Percentiles rank a stretch among this genome's conserved stretches.
Evolutionary conservation across 2,329 filamentous ascomycete species (phyloP).

Genomic region (Colletotrichum musicola): DNA sequence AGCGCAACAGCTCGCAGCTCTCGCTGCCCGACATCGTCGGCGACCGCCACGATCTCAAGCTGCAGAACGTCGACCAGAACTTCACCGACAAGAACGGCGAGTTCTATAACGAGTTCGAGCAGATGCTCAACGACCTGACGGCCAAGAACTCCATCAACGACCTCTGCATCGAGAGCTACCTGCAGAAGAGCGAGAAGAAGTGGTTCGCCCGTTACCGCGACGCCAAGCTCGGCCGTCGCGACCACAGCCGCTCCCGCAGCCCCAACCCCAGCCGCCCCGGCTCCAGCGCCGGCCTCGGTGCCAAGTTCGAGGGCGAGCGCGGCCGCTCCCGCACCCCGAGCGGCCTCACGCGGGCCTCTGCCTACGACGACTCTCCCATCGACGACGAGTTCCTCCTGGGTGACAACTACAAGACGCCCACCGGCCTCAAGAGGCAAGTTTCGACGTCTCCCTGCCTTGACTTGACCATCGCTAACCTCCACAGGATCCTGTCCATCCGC

Average conservation of each 20-base stretch:
- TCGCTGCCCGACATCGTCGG: constrained; percentile 70
- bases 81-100: constrained; percentile 75
- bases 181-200: constrained; percentile 74
- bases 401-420: constrained; percentile 68
- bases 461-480: too few species aligned
- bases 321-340: constrained; percentile 43
- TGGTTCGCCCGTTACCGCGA: constrained; percentile 73
- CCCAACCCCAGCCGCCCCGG: constrained; percentile 39
- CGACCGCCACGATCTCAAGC: constrained; percentile 70
- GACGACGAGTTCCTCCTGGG: constrained; percentile 66
- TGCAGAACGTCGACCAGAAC: constrained; percentile 76
- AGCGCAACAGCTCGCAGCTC: constrained; percentile 59
- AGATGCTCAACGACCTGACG: constrained; percentile 65
- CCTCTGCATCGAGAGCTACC: constrained; percentile 74
- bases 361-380: constrained; percentile 31
- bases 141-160: constrained; percentile 69
- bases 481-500: constrained; percentile 59
- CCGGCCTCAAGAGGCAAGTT: constrained; percentile 58
- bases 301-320: constrained; percentile 41
- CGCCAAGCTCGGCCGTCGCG: constrained; percentile 65
- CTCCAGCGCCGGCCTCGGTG: constrained; percentile 40
- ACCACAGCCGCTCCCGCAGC: constrained; percentile 52
- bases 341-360: constrained; percentile 47
- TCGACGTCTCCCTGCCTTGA: not conserved
- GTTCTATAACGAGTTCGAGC: constrained; percentile 70